Evolutionary conservation across 2,329 filamentous ascomycete genomes (phyloP), one percentile per base, ranked within the genome.

Genomic region (Aspergillus ustus): DNA sequence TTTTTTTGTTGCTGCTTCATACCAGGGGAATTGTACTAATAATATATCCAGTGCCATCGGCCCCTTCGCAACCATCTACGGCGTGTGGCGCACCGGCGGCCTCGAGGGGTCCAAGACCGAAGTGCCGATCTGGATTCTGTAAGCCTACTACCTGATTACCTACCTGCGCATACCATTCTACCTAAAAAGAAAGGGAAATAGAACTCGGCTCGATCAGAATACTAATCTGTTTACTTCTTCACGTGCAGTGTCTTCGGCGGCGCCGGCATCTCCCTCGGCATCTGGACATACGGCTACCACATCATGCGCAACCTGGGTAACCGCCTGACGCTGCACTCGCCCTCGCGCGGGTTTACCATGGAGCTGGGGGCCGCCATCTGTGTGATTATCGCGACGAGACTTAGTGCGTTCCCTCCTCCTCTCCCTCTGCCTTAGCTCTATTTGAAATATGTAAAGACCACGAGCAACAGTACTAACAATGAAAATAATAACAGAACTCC

Each of bases 221-320:
- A 5, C 25, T 25, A 25, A 25, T 25, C 22, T 22, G 4, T 13
- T 3, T 2, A 37, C 37, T 19, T 20, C 37, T 37, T 40, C 40
- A 48, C 29, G 15, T 13, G 20, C 13, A 67, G 65, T 34, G 65
- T 55, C 2, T 67, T 67, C 40, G 65, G 65, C 19, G 65, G 65
- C 44, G 56, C 28, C 7, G 59, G 54, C 17, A 61, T 67, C n/a
- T 40, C 61, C 8, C 64, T 67, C 25, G 65, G 65, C n/a, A 58
- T 67, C 20, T 67, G 65, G 65, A 67, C 65, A 7, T 67, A 67
- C 55, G 65, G 65, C 8, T 67, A 67, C 61, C 62, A 67, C 37
- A 67, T 67, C 55, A 66, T 67, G 63, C 59, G 63, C 37, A 64
- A 66, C 58, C 56, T 67, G 37, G 65, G 65, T 40, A 67, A 67